Conservation (phyloP, 495 filamentous ascomycete genomes). For the Penicillium odoratum region DNA sequence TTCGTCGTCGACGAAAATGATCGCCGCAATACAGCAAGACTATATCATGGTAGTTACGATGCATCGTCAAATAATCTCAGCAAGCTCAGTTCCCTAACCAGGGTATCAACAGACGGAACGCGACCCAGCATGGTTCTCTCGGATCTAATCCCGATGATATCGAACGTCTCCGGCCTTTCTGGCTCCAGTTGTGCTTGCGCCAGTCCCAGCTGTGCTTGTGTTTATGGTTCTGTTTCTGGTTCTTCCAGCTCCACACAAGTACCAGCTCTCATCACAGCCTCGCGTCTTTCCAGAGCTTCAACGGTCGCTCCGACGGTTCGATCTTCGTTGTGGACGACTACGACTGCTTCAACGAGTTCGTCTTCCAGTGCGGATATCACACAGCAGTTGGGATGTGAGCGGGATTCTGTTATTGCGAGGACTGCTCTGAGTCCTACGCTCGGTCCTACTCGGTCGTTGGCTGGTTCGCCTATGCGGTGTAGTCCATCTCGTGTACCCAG, state of each 20-base stretch:
- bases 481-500: slow-evolving; percentile 7
- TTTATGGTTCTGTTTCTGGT: neutral
- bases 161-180: neutral
- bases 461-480: neutral
- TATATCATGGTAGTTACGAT: slow-evolving; percentile 11
- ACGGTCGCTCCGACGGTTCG: neutral
- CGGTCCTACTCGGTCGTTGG: neutral
- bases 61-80: slow-evolving; percentile 11
- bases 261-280: neutral
- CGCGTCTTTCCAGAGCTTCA: neutral
- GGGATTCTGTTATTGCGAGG: neutral
- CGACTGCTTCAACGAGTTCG: neutral
- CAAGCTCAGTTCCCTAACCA: slow-evolving; percentile 14
- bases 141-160: neutral
- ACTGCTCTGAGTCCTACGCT: neutral
- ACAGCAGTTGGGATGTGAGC: slow-evolving; percentile 2
- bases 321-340: slow-evolving; percentile 20
- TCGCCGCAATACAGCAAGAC: neutral
- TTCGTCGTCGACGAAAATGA: slow-evolving; percentile 23
- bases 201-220: too few species aligned
- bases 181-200: too few species aligned
- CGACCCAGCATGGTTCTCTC: slow-evolving; percentile 8
- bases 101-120: slow-evolving; percentile 10
- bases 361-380: neutral
- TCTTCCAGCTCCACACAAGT: neutral